phyloP scores from a whole-genome alignment of 176 grass and related monocot genomes.

The Rhynchospora tenuis region DNA sequence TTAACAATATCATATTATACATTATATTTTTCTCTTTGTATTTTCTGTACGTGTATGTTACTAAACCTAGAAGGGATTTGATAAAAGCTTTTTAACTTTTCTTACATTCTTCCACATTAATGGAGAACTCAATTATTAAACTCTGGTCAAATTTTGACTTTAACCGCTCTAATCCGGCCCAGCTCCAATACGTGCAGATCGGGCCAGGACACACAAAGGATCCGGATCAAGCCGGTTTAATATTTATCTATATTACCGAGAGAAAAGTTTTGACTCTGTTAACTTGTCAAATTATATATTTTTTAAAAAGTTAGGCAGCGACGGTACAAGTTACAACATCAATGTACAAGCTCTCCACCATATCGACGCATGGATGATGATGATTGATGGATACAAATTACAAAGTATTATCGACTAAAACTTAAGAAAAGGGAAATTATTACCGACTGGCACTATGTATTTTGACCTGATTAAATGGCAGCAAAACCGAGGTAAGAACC shows the following conservation, averaged over 20 bases:
- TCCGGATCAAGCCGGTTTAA: background rate
- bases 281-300: background rate
- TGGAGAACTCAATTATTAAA: background rate
- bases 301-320: background rate
- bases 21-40: background rate
- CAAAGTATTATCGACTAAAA: too few species aligned
- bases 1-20: background rate
- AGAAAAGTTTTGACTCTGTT: background rate
- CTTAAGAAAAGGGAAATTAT: too few species aligned
- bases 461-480: constrained; percentile 1
- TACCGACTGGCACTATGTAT: background rate
- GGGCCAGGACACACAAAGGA: background rate
- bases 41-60: background rate
- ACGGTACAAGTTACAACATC: background rate
- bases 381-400: too few species aligned
- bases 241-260: background rate
- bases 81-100: background rate
- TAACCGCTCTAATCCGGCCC: background rate
- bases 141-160: background rate
- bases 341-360: too few species aligned
- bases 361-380: too few species aligned
- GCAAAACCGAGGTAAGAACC: background rate
- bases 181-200: background rate
- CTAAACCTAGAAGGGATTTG: background rate
- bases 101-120: background rate